Evolutionary conservation across 1,139 yeast genomes (phyloP).

Genomic region (Pichia sp.): DNA sequence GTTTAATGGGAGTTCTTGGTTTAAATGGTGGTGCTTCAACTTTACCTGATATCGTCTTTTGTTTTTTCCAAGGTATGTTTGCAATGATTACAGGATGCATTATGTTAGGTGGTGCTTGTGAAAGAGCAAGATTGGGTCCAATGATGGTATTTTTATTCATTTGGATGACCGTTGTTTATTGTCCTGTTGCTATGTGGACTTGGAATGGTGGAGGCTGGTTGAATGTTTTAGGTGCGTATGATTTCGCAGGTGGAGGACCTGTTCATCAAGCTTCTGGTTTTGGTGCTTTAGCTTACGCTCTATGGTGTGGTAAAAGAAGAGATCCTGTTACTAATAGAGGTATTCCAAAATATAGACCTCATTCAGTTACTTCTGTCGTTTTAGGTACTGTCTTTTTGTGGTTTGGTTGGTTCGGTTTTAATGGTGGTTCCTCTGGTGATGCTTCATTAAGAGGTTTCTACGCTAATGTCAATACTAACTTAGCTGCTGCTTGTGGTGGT

Average conservation of each 20-base stretch:
- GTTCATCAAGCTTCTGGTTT: constrained; percentile 94
- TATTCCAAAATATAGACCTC: constrained; percentile 86
- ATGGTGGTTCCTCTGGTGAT: constrained; percentile 95
- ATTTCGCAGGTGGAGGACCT: constrained; percentile 98
- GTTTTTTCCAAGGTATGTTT: constrained; percentile 93
- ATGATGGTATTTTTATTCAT: constrained; percentile 89
- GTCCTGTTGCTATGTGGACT: constrained; percentile 94
- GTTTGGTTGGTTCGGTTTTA: constrained; percentile 99
- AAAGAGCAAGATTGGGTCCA: constrained; percentile 93
- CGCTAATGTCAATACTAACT: constrained; percentile 84
- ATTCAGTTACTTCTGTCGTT: constrained; percentile 83
- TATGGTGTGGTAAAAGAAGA: constrained; percentile 84
- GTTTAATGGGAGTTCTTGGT: constrained; percentile 73
- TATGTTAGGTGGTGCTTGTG: constrained; percentile 96
- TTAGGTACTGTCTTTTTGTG: constrained; percentile 89
- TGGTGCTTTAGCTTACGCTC: constrained; percentile 90
- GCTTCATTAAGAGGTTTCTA: constrained; percentile 89
- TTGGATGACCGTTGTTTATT: constrained; percentile 95
- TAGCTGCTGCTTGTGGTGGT: constrained; percentile 91
- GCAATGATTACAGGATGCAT: constrained; percentile 87
- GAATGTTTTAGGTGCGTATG: constrained; percentile 71
- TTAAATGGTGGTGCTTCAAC: constrained; percentile 60
- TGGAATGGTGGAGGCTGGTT: constrained; percentile 96
- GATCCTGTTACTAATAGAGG: constrained; percentile 67
- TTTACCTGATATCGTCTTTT: constrained; percentile 81